Base-by-base conservation (phyloP, 148 eudicot species). In the Simmondsia chinensis region DNA sequence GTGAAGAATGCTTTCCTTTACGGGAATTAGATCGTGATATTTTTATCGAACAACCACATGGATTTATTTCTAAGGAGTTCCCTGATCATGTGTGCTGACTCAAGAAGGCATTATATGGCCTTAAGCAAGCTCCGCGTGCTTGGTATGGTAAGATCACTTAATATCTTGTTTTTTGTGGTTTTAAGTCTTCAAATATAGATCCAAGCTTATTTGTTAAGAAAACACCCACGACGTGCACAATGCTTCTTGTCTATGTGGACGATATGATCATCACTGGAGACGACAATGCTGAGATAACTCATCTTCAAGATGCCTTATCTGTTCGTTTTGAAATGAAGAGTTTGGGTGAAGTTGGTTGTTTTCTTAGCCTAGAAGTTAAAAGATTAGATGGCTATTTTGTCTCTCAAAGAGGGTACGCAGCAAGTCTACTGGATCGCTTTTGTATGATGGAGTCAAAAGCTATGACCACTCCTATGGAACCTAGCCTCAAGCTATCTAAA, bases 61-160 rank as follows among this genome's bases (percentile, higher is more conserved):
- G n/a, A n/a, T n/a, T n/a, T n/a, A n/a, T n/a, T n/a, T n/a, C n/a
- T n/a, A n/a, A n/a, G n/a, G n/a, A n/a, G n/a, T n/a, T n/a, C n/a
- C n/a, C n/a, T n/a, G n/a, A n/a, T n/a, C n/a, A n/a, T n/a, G n/a
- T n/a, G n/a, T 52, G n/a, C n/a, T n/a, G n/a, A n/a, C n/a, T n/a
- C n/a, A n/a, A n/a, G n/a, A n/a, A n/a, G n/a, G n/a, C n/a, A n/a
- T n/a, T n/a, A n/a, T n/a, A n/a, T n/a, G n/a, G n/a, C n/a, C n/a
- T n/a, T n/a, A n/a, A n/a, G n/a, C n/a, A n/a, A n/a, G n/a, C n/a
- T n/a, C n/a, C n/a, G n/a, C n/a, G n/a, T n/a, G n/a, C n/a, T n/a
- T n/a, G 56, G 45, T 52, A 38, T 39, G 56, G 56, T 52, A 52
- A 52, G 16, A 27, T 52, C 25, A 33, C 46, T 9, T 13, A 52